Evolutionary conservation across 2,329 filamentous ascomycete genomes (phyloP), one percentile per base, ranked within the genome.

Genomic region (Aspergillus aculeatus): DNA sequence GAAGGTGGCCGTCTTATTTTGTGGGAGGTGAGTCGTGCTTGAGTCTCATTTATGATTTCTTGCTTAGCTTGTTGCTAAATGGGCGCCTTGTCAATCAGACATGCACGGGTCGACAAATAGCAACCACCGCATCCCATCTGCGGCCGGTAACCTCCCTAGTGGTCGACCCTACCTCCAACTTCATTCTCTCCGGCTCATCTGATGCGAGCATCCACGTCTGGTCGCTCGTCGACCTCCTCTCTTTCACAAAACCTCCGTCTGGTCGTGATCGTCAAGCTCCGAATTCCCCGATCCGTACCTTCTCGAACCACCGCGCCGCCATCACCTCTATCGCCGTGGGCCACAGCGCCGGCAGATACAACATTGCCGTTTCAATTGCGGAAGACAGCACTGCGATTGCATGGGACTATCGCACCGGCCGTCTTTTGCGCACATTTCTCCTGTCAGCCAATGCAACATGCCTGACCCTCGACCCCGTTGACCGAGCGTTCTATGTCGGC

Each of bases 201-300:
- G 95, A 99, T 79, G 90, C 92, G 54, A 96, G 91, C 73, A 84
- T 97, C 63, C 91, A 96, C 75, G 89, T 98, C 61, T 99, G 95
- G 95, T 91, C 91, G 1, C 77, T 97, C 55, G 82, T 89, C 3
- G 83, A 84, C 24, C 84, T 98, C 11, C 82, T 97, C 2, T 86
- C 85, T 4, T 87, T 88, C 69, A 78, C 80, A 3, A 74, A 75
- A 50, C 70, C 77, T 19, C 71, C 74, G 19, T 66, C 75, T n/a
- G 76, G 78, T 50, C 75, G 77, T 14, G 71, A 72, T 52, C 73
- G 72, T 54, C 71, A 75, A 48, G 68, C 74, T 24, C 70, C 84
- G 77, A 77, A 81, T 59, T 87, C 92, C 66, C 93, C 94, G 2
- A 80, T 92, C 52, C 84, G 87, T 60, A 93, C 89, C 4, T 86